phyloP scores from a whole-genome alignment of 352 stramenopile genomes.

The Globisporangium solare region DNA sequence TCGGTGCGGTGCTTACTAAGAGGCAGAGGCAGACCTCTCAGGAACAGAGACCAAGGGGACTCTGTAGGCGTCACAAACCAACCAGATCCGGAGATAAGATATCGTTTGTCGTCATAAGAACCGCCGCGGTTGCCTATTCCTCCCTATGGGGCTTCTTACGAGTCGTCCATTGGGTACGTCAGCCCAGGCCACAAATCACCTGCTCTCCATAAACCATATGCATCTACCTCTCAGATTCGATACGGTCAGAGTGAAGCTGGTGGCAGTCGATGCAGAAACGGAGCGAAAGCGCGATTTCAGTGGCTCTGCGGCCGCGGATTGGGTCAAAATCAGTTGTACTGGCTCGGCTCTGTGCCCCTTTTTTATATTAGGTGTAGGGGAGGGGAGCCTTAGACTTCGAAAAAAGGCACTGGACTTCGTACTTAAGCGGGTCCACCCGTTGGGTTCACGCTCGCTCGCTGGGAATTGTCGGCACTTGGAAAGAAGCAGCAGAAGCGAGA shows the following conservation, averaged over 20 bases:
- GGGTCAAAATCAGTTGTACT: not conserved
- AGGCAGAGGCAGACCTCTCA: not conserved
- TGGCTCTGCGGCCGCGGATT: constrained; percentile 1
- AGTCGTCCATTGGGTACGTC: too few species aligned
- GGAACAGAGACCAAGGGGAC: not conserved
- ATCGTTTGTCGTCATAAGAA: too few species aligned
- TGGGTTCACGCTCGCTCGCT: constrained; percentile 8
- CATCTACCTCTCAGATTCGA: too few species aligned
- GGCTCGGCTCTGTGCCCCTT: constrained; percentile 1
- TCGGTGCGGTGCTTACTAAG: not conserved
- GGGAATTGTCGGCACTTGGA: not conserved
- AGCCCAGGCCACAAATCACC: too few species aligned
- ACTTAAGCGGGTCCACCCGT: constrained; percentile 2
- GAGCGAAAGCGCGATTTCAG: too few species aligned
- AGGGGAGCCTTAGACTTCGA: too few species aligned
- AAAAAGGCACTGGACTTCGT: constrained; percentile 2
- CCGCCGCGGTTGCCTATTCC: not conserved
- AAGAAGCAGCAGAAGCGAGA: not conserved
- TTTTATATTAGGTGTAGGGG: not conserved
- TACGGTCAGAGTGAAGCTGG: too few species aligned
- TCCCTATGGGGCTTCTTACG: not conserved
- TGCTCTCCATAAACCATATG: too few species aligned
- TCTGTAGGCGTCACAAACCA: too few species aligned
- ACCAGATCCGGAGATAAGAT: too few species aligned
- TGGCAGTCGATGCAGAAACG: too few species aligned